Evolutionary conservation across 192 early-diverging fungal species (phyloP).

Genomic region (Podila epicladia): DNA sequence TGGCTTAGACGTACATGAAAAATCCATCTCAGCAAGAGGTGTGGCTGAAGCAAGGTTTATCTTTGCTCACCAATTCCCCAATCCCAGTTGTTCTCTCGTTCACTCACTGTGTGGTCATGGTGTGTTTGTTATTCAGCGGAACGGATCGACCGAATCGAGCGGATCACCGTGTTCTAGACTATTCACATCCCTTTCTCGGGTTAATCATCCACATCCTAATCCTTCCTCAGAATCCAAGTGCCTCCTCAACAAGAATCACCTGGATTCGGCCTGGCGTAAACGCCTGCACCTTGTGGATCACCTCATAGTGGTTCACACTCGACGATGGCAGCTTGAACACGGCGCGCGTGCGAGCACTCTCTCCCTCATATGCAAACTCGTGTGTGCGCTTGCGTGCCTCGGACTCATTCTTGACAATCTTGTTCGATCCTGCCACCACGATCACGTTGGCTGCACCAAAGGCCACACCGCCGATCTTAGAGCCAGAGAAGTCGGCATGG

Average conservation of each 20-base stretch:
- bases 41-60: no score
- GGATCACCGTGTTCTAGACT: no score
- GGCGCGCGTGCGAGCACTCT: slow-evolving; percentile 48
- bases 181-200: background rate
- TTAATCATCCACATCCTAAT: background rate
- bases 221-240: slow-evolving; percentile 33
- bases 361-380: slow-evolving; percentile 36
- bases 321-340: slow-evolving; percentile 43
- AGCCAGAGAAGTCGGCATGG: slow-evolving; percentile 44
- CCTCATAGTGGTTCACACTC: slow-evolving; percentile 23
- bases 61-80: no score
- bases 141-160: background rate
- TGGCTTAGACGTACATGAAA: background rate
- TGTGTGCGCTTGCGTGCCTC: slow-evolving; percentile 33
- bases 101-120: no score
- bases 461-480: slow-evolving; percentile 47
- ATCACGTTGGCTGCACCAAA: slow-evolving; percentile 44
- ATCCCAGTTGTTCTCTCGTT: no score
- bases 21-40: no score
- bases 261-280: slow-evolving; percentile 47
- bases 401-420: slow-evolving; percentile 52
- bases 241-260: slow-evolving; percentile 38
- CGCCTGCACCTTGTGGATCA: slow-evolving; percentile 21
- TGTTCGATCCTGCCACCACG: slow-evolving; percentile 50
- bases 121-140: slow-evolving; percentile 5